Base-by-base conservation (phyloP, 805 yeast species). In the Candida sithepensis region DNA sequence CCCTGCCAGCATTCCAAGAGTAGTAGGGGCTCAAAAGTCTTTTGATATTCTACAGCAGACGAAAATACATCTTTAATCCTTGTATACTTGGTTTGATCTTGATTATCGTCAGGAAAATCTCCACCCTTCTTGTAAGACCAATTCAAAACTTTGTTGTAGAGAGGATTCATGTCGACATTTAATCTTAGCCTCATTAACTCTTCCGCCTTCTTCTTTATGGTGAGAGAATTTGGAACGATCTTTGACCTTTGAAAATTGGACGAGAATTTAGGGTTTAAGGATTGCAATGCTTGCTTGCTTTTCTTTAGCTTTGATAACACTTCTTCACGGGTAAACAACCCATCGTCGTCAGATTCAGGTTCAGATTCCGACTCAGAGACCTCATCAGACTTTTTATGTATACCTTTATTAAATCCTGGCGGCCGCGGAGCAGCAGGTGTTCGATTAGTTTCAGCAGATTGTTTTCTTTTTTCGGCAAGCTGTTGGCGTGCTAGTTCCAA, bases 1-100 rank as follows among this genome's bases (percentile, higher is more conserved):
- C 88, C 85, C 59, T 91, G 96, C 97, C 98, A 95, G 53, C 96
- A 87, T 67, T 94, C 99, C 37, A 92, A 67, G 61, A 91, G 68
- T 39, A 94, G 69, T 39, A 94, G 71, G 0, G 99, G 99, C 54
- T 84, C 87, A 64, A 88, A 85, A 1, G 78, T 73, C 32, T 72
- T 70, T 42, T 77, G 78, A 59, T 95, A 94, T 2, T 85, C 89
- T n/a, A 68, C 70, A 4, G 82, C 81, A 43, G 77, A 69, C 0
- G 58, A 48, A 59, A 88, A 94, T 1, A 66, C 58, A 53, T 81
- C 81, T 24, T 78, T 76, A 5, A 88, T 84, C 0, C 70, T 63
- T 1, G 60, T 57, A 56, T 77, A 79, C 2, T 65, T 65, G 0
- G 9, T 7, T n/a, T 60, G 49, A 30, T 30, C 34, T 12, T 57